These are phyloP conservation scores for Phytophthora cactorum DNA, from an alignment of 352 stramenopile species.

Conservation along the genomic window DNA sequence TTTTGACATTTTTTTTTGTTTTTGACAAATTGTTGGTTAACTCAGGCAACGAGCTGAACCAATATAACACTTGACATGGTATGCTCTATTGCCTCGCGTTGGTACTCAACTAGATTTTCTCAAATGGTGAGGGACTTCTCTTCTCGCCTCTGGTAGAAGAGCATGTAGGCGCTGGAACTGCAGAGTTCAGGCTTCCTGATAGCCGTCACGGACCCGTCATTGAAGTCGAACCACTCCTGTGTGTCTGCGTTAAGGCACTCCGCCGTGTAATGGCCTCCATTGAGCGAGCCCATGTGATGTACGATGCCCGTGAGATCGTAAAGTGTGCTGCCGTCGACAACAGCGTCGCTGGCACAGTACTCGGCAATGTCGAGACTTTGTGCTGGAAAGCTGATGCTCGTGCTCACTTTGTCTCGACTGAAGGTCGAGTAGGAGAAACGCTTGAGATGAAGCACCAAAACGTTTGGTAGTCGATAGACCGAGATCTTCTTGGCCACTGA, in stretches of 20 bases:
- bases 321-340: conserved; percentile 69
- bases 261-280: conserved; percentile 87
- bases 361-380: conserved; percentile 68
- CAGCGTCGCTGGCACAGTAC: conserved; percentile 70
- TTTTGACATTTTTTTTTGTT: too few species aligned
- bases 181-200: conserved; percentile 70
- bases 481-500: conserved; percentile 79
- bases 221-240: conserved; percentile 84
- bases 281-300: conserved; percentile 79
- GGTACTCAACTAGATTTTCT: conserved; percentile 6
- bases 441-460: conserved; percentile 92
- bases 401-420: conserved; percentile 81
- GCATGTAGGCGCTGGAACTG: conserved; percentile 79
- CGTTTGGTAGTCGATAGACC: conserved; percentile 75
- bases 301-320: conserved; percentile 86
- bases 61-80: conserved; percentile 16
- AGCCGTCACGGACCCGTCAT: conserved; percentile 69
- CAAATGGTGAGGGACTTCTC: conserved; percentile 73
- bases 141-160: conserved; percentile 73
- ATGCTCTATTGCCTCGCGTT: not conserved
- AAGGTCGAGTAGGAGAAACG: conserved; percentile 86
- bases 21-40: too few species aligned
- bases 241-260: conserved; percentile 76
- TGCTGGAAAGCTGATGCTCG: conserved; percentile 63
- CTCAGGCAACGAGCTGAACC: not conserved